Conservation (phyloP, 2,329 filamentous ascomycete genomes). For the Phyllosticta citriasiana region DNA sequence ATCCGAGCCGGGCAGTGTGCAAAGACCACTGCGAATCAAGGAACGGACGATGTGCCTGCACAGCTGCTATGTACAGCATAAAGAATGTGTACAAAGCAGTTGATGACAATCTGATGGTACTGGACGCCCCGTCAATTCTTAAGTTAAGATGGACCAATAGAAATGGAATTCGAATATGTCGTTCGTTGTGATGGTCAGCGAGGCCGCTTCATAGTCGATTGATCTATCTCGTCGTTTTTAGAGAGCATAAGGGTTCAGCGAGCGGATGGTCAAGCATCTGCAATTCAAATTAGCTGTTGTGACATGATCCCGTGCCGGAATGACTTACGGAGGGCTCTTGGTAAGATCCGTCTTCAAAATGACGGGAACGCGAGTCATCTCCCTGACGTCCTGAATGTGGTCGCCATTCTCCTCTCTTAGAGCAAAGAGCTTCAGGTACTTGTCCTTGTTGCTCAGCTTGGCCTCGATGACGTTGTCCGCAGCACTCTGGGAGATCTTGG, state of each 20-base stretch:
- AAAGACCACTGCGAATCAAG: background rate
- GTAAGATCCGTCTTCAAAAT: constrained; percentile 95
- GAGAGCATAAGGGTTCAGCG: constrained; percentile 66
- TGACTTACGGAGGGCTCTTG: constrained; percentile 97
- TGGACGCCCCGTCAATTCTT: background rate
- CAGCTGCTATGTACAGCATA: constrained; percentile 11
- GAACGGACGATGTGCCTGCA: constrained; percentile 10
- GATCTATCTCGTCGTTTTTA: constrained; percentile 20
- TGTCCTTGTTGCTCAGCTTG: constrained; percentile 86
- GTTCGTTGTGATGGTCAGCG: background rate
- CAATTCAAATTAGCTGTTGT: constrained; percentile 2
- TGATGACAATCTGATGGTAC: constrained; percentile 5
- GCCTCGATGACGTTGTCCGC: constrained; percentile 60
- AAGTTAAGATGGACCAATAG: background rate
- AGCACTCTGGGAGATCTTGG: constrained; percentile 64
- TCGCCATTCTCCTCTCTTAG: constrained; percentile 87
- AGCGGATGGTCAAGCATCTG: constrained; percentile 75
- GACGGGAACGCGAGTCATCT: constrained; percentile 96
- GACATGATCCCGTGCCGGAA: background rate
- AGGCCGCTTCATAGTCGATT: background rate
- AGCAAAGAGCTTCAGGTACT: constrained; percentile 83
- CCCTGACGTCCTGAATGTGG: constrained; percentile 94
- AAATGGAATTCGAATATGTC: background rate
- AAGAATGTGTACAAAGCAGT: constrained; percentile 9
- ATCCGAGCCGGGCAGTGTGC: background rate